Evolutionary conservation across 106 monocot species (phyloP).

Genomic region (Amphibolis antarctica): DNA sequence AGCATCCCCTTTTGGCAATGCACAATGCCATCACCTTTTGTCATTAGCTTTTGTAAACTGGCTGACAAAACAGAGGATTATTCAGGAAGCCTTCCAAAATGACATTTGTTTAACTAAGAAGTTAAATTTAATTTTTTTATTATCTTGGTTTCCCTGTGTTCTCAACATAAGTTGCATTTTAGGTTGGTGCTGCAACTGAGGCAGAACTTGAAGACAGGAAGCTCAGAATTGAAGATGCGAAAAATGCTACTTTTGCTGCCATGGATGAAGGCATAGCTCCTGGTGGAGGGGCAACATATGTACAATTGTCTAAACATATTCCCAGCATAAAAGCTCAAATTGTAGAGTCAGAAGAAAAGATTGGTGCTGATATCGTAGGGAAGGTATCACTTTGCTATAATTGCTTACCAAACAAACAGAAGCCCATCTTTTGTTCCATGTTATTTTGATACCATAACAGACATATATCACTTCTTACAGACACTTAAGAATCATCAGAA

Average conservation of each 20-base stretch:
- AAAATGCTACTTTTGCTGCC: conserved; percentile 92
- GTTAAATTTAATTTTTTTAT: too few relatives aligned
- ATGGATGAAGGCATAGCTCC: conserved; percentile 85
- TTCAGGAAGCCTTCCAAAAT: too few relatives aligned
- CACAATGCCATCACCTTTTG: too few relatives aligned
- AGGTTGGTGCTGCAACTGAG: conserved; percentile 90
- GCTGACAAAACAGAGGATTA: too few relatives aligned
- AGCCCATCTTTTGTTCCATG: too few relatives aligned
- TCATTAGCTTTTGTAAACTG: too few relatives aligned
- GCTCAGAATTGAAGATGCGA: conserved; percentile 90
- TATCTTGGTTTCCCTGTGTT: neutral
- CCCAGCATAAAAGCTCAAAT: conserved; percentile 35
- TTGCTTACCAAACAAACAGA: neutral
- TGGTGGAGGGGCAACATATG: conserved; percentile 82
- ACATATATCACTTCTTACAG: too few relatives aligned
- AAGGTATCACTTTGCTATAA: conserved; percentile 33
- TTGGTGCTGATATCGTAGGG: conserved; percentile 74
- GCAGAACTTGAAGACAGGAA: conserved; percentile 93
- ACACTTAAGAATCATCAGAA: too few relatives aligned
- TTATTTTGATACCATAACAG: too few relatives aligned
- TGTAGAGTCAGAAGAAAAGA: conserved; percentile 69
- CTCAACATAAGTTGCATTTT: neutral
- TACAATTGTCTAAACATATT: conserved; percentile 75
- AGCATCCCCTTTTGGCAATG: too few relatives aligned
- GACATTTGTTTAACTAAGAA: too few relatives aligned